Base-by-base conservation (phyloP, 352 stramenopile species). In the Phytophthora fragariaefolia region DNA sequence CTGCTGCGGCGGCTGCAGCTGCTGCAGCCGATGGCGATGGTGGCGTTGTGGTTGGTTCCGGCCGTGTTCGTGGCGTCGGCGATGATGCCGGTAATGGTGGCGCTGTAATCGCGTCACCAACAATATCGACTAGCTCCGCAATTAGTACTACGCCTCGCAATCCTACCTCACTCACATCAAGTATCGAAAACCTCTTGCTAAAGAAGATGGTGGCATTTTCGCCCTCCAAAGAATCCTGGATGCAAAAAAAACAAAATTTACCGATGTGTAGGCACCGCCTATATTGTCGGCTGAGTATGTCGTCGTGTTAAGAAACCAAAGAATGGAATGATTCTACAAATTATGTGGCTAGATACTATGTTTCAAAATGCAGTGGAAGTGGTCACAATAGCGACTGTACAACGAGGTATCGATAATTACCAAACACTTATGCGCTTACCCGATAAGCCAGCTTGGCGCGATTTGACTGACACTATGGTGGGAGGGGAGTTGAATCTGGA, bases 211-310 rank as follows among this genome's bases (percentile, higher is more conserved):
- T 45, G 36, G 36, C 38, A n/a, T 60, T 51, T 28, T 60, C 53
- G 36, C 38, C 53, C n/a, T 51, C 53, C 2, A 51, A 60, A 51
- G 24, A 60, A 27, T 27, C 24, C n/a, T 51, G 53, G 53, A 60
- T 60, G 38, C n/a, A n/a, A n/a, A n/a, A 60, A 50, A 60, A 36
- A 20, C n/a, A 60, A 60, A 26, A 38, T 60, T 23, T 51, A 60
- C n/a, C 40, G 24, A 24, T 60, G 53, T 50, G 38, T 60, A 43
- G 53, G 53, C 3, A 60, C 38, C n/a, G 24, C 53, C 36, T 46
- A 60, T 49, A 60, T 34, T 23, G 27, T n/a, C 13, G 4, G 28
- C 28, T 10, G 28, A 13, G 28, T 13, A 36, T 36, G 4, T 36
- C 28, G 28, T 34, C 28, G 28, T 34, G 28, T 34, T 4, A 15